phyloP scores from a whole-genome alignment of 2,329 filamentous ascomycete species.

The Epichloe brachyelytri region DNA sequence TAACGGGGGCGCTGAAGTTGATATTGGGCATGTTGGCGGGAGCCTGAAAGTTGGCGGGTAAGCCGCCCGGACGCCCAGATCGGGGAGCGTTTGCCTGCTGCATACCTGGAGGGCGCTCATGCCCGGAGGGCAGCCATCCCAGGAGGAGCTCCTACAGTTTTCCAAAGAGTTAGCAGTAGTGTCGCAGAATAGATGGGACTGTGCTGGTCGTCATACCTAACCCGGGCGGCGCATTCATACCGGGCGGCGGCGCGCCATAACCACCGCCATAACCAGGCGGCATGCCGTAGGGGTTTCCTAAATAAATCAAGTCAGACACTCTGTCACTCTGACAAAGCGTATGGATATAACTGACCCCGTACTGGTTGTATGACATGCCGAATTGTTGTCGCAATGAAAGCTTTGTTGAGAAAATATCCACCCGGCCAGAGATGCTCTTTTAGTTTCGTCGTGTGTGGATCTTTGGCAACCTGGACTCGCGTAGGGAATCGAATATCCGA shows the following conservation, averaged over 20 bases:
- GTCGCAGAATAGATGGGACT: neutral
- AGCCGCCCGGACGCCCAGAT: constrained; percentile 66
- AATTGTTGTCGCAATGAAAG: constrained; percentile 1
- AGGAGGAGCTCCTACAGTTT: constrained; percentile 53
- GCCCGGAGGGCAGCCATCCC: constrained; percentile 69
- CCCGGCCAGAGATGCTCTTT: neutral
- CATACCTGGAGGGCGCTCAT: constrained; percentile 71
- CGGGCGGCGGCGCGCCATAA: constrained; percentile 51
- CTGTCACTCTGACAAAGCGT: neutral
- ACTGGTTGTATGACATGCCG: constrained; percentile 48
- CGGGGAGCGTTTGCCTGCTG: constrained; percentile 61
- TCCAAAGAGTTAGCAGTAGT: neutral
- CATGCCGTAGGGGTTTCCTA: constrained; percentile 52
- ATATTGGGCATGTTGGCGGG: constrained; percentile 91
- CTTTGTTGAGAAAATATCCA: neutral
- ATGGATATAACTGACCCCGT: constrained; percentile 30
- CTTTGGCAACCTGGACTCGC: neutral
- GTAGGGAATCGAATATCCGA: neutral
- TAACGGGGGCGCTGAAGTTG: constrained; percentile 95
- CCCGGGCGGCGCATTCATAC: constrained; percentile 67
- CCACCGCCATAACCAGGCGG: constrained; percentile 56
- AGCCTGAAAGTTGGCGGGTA: constrained; percentile 75
- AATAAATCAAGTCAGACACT: neutral
- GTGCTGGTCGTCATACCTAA: constrained; percentile 49
- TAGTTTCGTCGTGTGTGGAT: neutral